A percentile compares a stretch with the other conserved stretches of the same genome.
Evolutionary conservation across 768 basidiomycete species (phyloP).

Genomic region (Suillus americanus): DNA sequence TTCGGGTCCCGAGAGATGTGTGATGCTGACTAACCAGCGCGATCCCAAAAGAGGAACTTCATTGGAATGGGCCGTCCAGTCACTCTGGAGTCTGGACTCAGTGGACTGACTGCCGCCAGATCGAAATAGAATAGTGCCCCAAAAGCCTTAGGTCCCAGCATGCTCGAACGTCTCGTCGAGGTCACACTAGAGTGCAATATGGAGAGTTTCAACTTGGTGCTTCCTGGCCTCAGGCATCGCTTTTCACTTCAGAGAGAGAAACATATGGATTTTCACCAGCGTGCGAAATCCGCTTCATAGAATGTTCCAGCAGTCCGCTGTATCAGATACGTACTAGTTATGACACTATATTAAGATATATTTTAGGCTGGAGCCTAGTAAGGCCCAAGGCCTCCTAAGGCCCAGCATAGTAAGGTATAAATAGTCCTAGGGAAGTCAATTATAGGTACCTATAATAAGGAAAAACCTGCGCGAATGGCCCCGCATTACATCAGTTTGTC

Average conservation of each 20-base stretch:
- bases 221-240: background rate
- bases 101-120: no score
- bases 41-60: no score
- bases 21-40: no score
- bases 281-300: no score
- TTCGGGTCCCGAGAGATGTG: no score
- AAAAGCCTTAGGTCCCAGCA: no score
- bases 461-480: background rate
- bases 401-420: background rate
- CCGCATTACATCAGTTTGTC: background rate
- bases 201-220: background rate
- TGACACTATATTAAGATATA: background rate
- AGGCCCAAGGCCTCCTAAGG: no score
- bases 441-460: background rate
- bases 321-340: background rate
- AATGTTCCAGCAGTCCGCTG: background rate
- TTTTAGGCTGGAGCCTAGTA: background rate
- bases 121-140: no score
- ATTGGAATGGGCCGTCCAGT: no score
- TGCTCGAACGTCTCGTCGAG: background rate
- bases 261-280: background rate
- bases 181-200: background rate
- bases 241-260: background rate
- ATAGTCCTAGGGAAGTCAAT: background rate
- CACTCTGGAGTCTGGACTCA: no score